Base-by-base conservation (phyloP, 73 alveolate species). In the Uronychia binucleata region DNA sequence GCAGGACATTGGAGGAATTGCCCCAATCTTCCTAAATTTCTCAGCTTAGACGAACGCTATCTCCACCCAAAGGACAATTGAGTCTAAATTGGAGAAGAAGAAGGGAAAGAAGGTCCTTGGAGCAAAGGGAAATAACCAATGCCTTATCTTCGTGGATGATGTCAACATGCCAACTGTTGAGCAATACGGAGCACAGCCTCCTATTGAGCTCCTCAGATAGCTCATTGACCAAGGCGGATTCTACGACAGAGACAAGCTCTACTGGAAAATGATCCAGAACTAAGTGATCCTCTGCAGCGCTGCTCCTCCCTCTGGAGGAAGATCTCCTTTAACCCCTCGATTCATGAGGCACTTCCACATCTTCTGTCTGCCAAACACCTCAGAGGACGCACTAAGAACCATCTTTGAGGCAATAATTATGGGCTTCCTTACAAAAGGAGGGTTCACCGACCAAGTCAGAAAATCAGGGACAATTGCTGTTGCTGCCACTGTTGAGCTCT, bases 231-330 rank as follows among this genome's bases (percentile, higher is more conserved):
- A 88, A 58, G 96, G 97, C 33, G 99, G 99, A 31, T 94, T 97
- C 92, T 97, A 96, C 92, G 99, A 97, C 87, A 93, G 99, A 82
- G 94, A 88, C 57, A 75, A 81, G 82, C 94, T 97, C 92, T 91
- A 90, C 91, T 95, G 97, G 98, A 97, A 96, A 57, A 83, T 81
- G 77, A 91, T 97, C 77, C 94, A 94, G 31, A 92, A 95, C 85
- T 95, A 97, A 34, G 93, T 92, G 67, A 79, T 95, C 82, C 86
- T 97, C 29, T 97, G 98, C 34, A 98, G 99, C 0, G 98, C 98
- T 34, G 99, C 98, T 27, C 99, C 99, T 29, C 99, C 99, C 33
- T 96, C 98, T 31, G 99, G 99, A 67, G 99, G 99, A 34, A 92
- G 99, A 91, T 94, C 99, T 13, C 93, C 98, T 26, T 89, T 97